phyloP scores from a whole-genome alignment of 352 stramenopile genomes.

The Globisporangium uncinulatum region DNA sequence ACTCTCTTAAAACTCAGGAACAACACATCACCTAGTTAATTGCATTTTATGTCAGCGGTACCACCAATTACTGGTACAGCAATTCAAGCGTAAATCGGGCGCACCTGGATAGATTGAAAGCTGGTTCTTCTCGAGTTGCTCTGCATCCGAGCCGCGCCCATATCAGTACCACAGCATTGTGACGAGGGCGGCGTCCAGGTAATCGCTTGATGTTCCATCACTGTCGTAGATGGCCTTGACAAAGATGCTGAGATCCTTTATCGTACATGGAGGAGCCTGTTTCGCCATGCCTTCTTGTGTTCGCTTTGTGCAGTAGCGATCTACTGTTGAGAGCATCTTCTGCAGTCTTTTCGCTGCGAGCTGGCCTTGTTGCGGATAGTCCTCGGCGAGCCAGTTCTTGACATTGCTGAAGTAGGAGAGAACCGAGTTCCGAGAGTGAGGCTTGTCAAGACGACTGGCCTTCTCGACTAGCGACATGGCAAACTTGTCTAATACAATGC shows the following conservation, averaged over 20 bases:
- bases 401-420: constrained; percentile 14
- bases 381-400: constrained; percentile 9
- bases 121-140: constrained; percentile 17
- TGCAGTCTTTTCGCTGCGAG: background rate
- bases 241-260: background rate
- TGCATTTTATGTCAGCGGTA: background rate
- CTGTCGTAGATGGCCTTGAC: background rate
- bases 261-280: background rate
- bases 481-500: constrained; percentile 1
- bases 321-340: background rate
- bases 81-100: background rate
- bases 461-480: background rate
- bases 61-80: constrained; percentile 10
- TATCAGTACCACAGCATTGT: background rate
- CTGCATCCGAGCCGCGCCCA: constrained; percentile 9
- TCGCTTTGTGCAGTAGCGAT: constrained; percentile 1
- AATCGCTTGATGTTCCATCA: background rate
- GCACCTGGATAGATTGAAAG: constrained; percentile 12
- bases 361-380: constrained; percentile 1
- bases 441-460: background rate
- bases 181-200: background rate
- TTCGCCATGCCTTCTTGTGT: background rate
- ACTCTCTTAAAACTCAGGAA: too few species aligned
- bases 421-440: constrained; percentile 3
- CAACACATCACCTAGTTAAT: too few species aligned